These are phyloP conservation scores for Psophocarpus tetragonolobus DNA, from an alignment of 306 rosid species.

Conservation along the genomic window DNA sequence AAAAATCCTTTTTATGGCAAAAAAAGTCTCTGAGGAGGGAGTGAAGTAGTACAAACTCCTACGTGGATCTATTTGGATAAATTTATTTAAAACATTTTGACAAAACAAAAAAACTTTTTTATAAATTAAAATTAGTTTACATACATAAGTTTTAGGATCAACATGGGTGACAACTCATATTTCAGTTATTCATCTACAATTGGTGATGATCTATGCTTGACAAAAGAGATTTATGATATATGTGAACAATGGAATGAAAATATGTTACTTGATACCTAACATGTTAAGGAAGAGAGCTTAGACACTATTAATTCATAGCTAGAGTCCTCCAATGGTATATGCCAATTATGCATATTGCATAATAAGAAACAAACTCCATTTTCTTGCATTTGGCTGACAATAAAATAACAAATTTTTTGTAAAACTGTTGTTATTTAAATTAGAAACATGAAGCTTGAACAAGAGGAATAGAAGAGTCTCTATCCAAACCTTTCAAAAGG, in stretches of 20 bases:
- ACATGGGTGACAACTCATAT: constrained; percentile 57
- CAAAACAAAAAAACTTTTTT: no score
- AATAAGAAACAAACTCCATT: background rate
- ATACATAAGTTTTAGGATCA: constrained; percentile 76
- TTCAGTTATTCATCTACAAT: constrained; percentile 44
- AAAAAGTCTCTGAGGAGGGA: no score
- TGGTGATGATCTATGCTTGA: constrained; percentile 23
- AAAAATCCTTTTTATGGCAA: no score
- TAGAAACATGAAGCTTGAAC: background rate
- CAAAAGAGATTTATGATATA: constrained; percentile 66
- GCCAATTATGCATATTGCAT: no score
- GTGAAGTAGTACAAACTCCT: no score
- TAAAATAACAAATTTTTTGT: background rate
- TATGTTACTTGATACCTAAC: constrained; percentile 8
- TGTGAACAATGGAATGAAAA: constrained; percentile 38
- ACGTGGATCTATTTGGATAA: no score
- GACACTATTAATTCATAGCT: background rate
- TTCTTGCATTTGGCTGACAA: constrained; percentile 5
- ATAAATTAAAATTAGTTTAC: no score
- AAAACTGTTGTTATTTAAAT: background rate
- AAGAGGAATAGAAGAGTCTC: no score
- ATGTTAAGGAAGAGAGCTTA: background rate
- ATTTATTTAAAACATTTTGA: no score
- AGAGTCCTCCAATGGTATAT: background rate
- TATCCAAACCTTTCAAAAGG: no score